Conservation (phyloP, 345 rosid genomes). For the Microcos paniculata region DNA sequence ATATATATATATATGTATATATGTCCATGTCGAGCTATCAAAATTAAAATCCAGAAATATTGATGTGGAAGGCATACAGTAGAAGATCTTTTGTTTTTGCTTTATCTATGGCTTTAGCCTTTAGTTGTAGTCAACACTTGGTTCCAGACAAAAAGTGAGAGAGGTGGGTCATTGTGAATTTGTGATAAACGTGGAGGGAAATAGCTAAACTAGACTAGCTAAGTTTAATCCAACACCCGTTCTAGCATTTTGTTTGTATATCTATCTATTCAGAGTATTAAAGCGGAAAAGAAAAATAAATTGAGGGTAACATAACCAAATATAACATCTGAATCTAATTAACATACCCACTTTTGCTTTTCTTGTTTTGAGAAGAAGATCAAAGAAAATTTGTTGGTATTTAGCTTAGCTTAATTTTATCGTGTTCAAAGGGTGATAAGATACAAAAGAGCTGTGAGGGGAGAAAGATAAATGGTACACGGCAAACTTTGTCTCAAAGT, state of each 20-base stretch:
- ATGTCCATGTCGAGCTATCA: not conserved
- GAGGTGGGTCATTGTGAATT: slow-evolving; percentile 23
- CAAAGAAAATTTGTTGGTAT: not conserved
- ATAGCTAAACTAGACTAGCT: not conserved
- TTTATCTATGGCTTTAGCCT: slow-evolving; percentile 7
- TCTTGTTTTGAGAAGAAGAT: not conserved
- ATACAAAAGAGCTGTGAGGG: not conserved
- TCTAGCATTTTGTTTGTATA: not conserved
- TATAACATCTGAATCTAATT: not conserved
- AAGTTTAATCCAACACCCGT: not conserved
- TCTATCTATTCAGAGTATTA: not conserved
- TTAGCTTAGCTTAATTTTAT: not conserved
- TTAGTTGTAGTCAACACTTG: slow-evolving; percentile 22
- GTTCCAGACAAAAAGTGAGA: slow-evolving; percentile 19
- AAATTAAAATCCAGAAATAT: slow-evolving; percentile 11
- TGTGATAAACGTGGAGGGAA: not conserved
- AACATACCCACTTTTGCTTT: not conserved
- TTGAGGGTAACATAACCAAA: not conserved
- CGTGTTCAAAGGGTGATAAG: not conserved
- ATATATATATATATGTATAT: not conserved
- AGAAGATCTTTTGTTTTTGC: not conserved
- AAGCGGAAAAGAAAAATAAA: not conserved
- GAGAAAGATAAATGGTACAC: not conserved
- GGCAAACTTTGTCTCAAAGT: slow-evolving; percentile 23
- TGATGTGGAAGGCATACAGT: not conserved